Conservation (phyloP, 2,329 filamentous ascomycete species). For the Exophiala bonariae region DNA sequence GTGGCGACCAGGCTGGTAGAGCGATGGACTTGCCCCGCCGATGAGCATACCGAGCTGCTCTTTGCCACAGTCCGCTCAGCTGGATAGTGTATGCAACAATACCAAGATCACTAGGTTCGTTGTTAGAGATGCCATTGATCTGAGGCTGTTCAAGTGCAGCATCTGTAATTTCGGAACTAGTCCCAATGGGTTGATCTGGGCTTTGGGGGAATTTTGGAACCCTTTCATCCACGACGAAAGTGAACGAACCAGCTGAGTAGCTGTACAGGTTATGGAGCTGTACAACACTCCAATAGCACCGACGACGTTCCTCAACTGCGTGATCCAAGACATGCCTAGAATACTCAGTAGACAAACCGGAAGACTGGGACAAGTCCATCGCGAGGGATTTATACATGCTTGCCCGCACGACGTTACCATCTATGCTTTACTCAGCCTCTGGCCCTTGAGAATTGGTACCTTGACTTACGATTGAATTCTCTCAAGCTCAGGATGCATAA, state of each 20-base stretch:
- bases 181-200: slow-evolving; percentile 11
- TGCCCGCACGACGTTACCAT: slow-evolving; percentile 47
- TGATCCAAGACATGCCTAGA: neutral
- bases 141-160: slow-evolving; percentile 13
- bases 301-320: slow-evolving; percentile 11
- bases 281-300: slow-evolving; percentile 45
- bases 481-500: slow-evolving; percentile 43
- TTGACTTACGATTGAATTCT: slow-evolving; percentile 41
- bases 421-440: slow-evolving; percentile 17
- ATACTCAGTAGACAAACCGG: slow-evolving; percentile 43
- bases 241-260: slow-evolving; percentile 19
- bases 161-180: slow-evolving; percentile 18
- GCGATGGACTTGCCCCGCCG: slow-evolving; percentile 44
- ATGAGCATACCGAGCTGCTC: slow-evolving; percentile 49
- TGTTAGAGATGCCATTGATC: neutral
- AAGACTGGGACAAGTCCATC: slow-evolving; percentile 47
- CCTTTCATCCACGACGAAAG: slow-evolving; percentile 16
- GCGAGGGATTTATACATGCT: slow-evolving; percentile 47
- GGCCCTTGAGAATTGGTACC: too few species aligned
- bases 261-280: slow-evolving; percentile 47
- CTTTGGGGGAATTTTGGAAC: slow-evolving; percentile 16
- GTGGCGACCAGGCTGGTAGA: slow-evolving; percentile 49
- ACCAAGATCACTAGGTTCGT: slow-evolving; percentile 29
- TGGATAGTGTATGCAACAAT: slow-evolving; percentile 49
- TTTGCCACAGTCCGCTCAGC: slow-evolving; percentile 51